Evolutionary conservation across 139 green algal species (phyloP).

Genomic region (Bryopsis sp.): DNA sequence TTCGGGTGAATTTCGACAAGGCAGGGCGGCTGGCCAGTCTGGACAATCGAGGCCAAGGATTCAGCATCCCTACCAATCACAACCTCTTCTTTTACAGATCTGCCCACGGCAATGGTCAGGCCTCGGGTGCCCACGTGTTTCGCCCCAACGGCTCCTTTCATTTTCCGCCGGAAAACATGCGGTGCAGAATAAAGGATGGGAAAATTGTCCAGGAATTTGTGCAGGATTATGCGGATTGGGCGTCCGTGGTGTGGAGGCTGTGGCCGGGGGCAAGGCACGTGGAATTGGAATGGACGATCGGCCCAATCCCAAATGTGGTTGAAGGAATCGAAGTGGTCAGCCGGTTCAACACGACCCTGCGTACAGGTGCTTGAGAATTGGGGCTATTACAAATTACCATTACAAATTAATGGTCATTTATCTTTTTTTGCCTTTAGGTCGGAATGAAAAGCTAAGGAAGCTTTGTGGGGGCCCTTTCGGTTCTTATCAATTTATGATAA

Average conservation of each 20-base stretch:
- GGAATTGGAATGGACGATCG: constrained; percentile 67
- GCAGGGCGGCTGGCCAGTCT: constrained; percentile 14
- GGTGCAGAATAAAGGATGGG: constrained; percentile 31
- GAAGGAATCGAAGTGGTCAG: constrained; percentile 47
- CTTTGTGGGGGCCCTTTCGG: no score
- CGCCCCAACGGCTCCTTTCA: constrained; percentile 20
- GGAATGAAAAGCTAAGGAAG: no score
- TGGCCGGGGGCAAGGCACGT: constrained; percentile 25
- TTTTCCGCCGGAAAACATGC: not conserved
- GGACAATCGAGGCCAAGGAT: constrained; percentile 8
- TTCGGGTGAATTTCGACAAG: constrained; percentile 18
- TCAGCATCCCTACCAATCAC: constrained; percentile 5
- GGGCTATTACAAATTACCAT: no score
- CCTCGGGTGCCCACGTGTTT: constrained; percentile 60
- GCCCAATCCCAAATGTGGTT: constrained; percentile 51
- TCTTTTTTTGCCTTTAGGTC: no score
- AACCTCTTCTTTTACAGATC: constrained; percentile 8
- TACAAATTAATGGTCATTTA: no score
- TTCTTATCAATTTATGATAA: no score
- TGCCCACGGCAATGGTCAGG: constrained; percentile 22
- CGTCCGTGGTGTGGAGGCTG: constrained; percentile 37
- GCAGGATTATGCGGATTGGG: constrained; percentile 40
- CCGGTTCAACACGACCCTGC: constrained; percentile 21
- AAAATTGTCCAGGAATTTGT: constrained; percentile 45
- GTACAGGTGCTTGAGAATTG: constrained; percentile 31